phyloP scores from a whole-genome alignment of 2,329 filamentous ascomycete species.

The Metarhizium robertsii region DNA sequence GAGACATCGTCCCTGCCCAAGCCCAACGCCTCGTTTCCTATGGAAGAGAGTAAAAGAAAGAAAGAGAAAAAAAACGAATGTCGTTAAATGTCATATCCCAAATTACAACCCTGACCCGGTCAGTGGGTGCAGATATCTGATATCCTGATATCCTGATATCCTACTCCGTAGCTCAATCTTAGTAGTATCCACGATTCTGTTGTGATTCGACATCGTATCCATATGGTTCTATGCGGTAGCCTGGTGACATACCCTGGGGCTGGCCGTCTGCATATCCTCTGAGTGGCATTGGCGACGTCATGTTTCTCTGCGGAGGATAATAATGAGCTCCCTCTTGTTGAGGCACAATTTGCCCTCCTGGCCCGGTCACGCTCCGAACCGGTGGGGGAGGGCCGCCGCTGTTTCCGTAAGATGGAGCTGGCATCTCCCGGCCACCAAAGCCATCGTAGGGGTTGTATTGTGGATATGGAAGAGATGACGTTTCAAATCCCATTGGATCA shows the following conservation, averaged over 20 bases:
- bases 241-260: conserved; percentile 14
- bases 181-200: conserved; percentile 13
- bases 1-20: neutral
- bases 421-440: conserved; percentile 18
- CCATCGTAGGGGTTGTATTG: conserved; percentile 18
- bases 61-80: neutral
- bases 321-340: conserved; percentile 21
- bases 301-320: conserved; percentile 31
- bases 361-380: conserved; percentile 29
- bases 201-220: conserved; percentile 26
- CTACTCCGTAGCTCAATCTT: neutral
- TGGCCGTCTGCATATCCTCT: conserved; percentile 14
- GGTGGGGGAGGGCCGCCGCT: conserved; percentile 11
- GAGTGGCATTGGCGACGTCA: conserved; percentile 32
- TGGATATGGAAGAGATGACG: conserved; percentile 1
- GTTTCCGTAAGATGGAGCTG: conserved; percentile 19
- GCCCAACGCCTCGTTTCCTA: neutral
- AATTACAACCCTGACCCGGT: neutral
- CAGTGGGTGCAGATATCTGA: neutral
- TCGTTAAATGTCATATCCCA: neutral
- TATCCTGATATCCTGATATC: neutral
- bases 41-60: too few species aligned
- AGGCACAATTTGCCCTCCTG: conserved; percentile 11
- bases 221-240: conserved; percentile 19
- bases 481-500: neutral